These are phyloP conservation scores for Aspergillus uvarum DNA, from an alignment of 2,329 filamentous ascomycete species.

Conservation along the genomic window DNA sequence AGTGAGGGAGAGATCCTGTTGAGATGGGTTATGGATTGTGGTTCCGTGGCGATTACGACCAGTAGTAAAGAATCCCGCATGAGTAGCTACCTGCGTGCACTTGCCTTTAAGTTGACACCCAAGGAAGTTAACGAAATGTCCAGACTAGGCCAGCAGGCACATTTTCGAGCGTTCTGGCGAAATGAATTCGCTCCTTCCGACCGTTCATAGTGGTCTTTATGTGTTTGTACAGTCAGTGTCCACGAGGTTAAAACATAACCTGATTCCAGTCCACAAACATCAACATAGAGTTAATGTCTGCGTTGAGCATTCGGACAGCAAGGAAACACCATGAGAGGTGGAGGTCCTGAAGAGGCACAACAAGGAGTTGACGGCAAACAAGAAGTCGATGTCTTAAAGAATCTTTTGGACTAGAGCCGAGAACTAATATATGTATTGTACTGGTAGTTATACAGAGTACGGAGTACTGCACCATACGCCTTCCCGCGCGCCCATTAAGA, in stretches of 20 bases:
- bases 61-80: conserved; percentile 60
- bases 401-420: too few relatives aligned
- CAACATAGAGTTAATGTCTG: too few relatives aligned
- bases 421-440: too few relatives aligned
- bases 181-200: conserved; percentile 50
- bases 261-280: neutral
- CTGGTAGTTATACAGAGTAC: too few relatives aligned
- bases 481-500: neutral
- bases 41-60: conserved; percentile 59
- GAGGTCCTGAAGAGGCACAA: too few relatives aligned
- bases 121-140: conserved; percentile 57
- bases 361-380: too few relatives aligned
- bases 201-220: conserved; percentile 23
- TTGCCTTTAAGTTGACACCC: conserved; percentile 60
- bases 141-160: conserved; percentile 49
- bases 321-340: too few relatives aligned
- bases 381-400: too few relatives aligned
- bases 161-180: conserved; percentile 55
- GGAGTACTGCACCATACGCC: neutral
- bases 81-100: conserved; percentile 56
- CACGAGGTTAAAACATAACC: neutral
- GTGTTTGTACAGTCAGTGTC: neutral
- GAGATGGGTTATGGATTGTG: conserved; percentile 63
- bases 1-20: conserved; percentile 57
- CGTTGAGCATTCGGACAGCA: too few relatives aligned